These are phyloP conservation scores for Russula abietina DNA, from an alignment of 768 basidiomycete genomes.

Conservation along the genomic window DNA sequence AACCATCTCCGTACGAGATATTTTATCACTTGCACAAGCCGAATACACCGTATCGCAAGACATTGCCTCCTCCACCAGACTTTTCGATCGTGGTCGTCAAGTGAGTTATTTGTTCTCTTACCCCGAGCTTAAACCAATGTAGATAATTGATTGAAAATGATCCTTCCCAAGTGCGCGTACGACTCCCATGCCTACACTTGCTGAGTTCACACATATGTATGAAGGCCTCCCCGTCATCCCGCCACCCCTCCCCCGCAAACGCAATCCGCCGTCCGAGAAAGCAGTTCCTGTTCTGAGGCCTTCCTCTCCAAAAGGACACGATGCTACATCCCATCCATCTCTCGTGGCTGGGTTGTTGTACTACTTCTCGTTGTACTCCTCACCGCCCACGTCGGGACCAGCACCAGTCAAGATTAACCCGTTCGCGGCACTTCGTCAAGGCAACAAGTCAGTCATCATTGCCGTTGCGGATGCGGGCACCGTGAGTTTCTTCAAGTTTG, in stretches of 20 bases:
- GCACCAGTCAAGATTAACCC: conserved; percentile 51
- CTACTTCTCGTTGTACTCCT: not conserved
- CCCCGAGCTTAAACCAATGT: not conserved
- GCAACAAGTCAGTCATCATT: conserved; percentile 76
- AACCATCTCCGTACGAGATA: conserved; percentile 60
- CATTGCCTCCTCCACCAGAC: conserved; percentile 70
- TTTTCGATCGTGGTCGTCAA: conserved; percentile 83
- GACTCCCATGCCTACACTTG: conserved; percentile 74
- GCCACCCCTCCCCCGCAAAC: conserved; percentile 52
- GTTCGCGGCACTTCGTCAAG: conserved; percentile 75
- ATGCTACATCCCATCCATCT: not conserved
- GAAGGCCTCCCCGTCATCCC: conserved; percentile 55
- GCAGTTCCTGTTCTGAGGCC: not conserved
- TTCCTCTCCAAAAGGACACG: not conserved
- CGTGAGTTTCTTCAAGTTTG: conserved; percentile 84
- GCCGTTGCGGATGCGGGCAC: conserved; percentile 86
- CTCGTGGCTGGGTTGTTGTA: conserved; percentile 5
- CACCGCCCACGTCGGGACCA: not conserved
- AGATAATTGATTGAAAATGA: not conserved
- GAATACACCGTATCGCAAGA: conserved; percentile 75
- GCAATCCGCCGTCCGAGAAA: conserved; percentile 13
- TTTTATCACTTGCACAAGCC: conserved; percentile 95
- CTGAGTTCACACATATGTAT: conserved; percentile 73
- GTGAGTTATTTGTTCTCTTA: conserved; percentile 40
- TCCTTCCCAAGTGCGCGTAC: conserved; percentile 58